These are phyloP conservation scores for Ceriops zippeliana DNA, from an alignment of 345 rosid genomes.

Conservation along the genomic window DNA sequence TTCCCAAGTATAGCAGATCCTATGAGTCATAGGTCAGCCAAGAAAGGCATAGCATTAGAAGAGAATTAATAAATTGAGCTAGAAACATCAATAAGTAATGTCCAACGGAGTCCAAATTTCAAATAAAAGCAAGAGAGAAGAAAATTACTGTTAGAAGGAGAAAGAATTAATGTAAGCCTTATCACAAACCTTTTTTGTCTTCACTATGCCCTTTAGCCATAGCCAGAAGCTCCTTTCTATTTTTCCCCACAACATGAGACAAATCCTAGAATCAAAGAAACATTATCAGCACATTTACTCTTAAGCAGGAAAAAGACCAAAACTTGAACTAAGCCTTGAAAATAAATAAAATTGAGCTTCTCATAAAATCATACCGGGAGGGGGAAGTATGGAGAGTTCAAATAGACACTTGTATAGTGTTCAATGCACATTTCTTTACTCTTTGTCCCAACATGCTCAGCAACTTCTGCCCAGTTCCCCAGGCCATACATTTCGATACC, in stretches of 20 bases:
- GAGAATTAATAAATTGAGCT: background rate
- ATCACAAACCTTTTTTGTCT: constrained; percentile 74
- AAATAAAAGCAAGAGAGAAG: background rate
- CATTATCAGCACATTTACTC: constrained; percentile 1
- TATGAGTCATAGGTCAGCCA: constrained; percentile 20
- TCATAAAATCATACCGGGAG: constrained; percentile 60
- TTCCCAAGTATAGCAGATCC: constrained; percentile 55
- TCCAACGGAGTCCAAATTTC: background rate
- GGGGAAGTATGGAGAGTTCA: constrained; percentile 84
- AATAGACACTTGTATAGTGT: constrained; percentile 66
- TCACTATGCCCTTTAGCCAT: constrained; percentile 90
- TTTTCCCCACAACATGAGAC: constrained; percentile 95
- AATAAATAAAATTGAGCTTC: constrained; percentile 8
- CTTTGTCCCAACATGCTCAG: constrained; percentile 98
- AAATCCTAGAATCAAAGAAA: constrained; percentile 50
- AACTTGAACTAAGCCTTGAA: background rate
- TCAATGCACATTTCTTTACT: constrained; percentile 82
- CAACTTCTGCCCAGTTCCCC: constrained; percentile 94
- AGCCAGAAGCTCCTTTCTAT: constrained; percentile 89
- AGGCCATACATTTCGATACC: constrained; percentile 98
- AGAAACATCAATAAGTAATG: background rate
- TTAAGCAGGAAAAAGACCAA: background rate
- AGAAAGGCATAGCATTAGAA: background rate
- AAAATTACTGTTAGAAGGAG: background rate
- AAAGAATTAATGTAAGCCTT: background rate